phyloP scores from a whole-genome alignment of 2,329 filamentous ascomycete genomes.

The Alternaria triticimaculans region DNA sequence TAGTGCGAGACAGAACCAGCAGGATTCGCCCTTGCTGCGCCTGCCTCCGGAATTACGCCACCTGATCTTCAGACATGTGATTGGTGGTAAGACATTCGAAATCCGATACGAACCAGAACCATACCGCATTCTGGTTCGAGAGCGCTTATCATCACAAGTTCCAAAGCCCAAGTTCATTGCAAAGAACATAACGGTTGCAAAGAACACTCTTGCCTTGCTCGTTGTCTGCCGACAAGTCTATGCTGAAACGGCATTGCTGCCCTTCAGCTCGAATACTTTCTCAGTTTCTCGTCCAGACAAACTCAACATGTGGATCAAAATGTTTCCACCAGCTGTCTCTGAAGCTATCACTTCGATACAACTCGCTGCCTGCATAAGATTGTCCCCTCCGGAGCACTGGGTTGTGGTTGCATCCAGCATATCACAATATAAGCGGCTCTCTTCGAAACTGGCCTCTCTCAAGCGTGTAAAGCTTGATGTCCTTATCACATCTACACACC shows the following conservation, averaged over 20 bases:
- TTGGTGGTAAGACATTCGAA: constrained; percentile 40
- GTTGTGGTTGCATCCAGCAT: background rate
- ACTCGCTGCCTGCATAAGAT: fast-evolving
- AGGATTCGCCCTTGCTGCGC: constrained; percentile 2
- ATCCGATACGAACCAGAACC: no score
- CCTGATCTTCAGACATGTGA: constrained; percentile 31
- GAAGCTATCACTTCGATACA: background rate
- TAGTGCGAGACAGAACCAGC: constrained; percentile 6
- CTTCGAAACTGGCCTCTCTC: background rate
- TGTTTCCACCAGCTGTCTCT: background rate
- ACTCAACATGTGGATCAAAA: background rate
- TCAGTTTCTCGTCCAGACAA: background rate
- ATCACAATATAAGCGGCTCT: background rate
- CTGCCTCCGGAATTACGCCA: constrained; percentile 14
- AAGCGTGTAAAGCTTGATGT: background rate
- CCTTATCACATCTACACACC: fast-evolving
- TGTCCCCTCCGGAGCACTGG: background rate
- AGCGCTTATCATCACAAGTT: no score
- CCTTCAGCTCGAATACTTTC: background rate
- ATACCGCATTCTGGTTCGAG: no score
- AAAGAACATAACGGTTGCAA: background rate
- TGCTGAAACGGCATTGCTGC: constrained; percentile 3
- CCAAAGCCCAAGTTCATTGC: no score
- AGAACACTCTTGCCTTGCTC: background rate
- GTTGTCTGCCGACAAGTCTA: constrained; percentile 13